Evolutionary conservation across 2,329 filamentous ascomycete genomes (phyloP).

Genomic region (Bipolaris cookei): DNA sequence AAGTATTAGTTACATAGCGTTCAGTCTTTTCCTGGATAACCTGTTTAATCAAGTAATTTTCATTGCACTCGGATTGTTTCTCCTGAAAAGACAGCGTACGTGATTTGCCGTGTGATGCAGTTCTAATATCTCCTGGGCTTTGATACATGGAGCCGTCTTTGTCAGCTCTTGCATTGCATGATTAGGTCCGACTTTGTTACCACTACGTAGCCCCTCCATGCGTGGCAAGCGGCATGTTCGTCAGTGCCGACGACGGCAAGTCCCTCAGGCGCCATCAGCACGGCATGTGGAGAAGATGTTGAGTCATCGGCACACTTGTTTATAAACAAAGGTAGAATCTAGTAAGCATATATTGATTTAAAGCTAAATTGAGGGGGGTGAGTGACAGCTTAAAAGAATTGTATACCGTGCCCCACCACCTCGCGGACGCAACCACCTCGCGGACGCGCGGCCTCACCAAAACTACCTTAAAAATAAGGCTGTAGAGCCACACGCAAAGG

Average conservation of each 20-base stretch:
- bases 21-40: no score
- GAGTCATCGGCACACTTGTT: neutral
- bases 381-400: no score
- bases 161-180: neutral
- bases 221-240: neutral
- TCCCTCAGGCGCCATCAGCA: neutral
- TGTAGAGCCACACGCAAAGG: no score
- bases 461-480: no score
- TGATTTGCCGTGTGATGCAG: neutral
- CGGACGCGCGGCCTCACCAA: no score
- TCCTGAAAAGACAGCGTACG: neutral
- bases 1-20: neutral
- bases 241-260: constrained; percentile 2
- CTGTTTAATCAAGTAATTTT: neutral
- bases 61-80: no score
- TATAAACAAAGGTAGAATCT: neutral
- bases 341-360: neutral
- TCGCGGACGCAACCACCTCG: no score
- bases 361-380: neutral
- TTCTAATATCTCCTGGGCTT: neutral
- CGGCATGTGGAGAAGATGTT: constrained; percentile 1
- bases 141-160: neutral
- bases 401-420: no score
- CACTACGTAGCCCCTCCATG: neutral
- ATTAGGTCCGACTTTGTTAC: no score